Conservation (phyloP, 176 grass and related monocot species). For the Oryza longistaminata region DNA sequence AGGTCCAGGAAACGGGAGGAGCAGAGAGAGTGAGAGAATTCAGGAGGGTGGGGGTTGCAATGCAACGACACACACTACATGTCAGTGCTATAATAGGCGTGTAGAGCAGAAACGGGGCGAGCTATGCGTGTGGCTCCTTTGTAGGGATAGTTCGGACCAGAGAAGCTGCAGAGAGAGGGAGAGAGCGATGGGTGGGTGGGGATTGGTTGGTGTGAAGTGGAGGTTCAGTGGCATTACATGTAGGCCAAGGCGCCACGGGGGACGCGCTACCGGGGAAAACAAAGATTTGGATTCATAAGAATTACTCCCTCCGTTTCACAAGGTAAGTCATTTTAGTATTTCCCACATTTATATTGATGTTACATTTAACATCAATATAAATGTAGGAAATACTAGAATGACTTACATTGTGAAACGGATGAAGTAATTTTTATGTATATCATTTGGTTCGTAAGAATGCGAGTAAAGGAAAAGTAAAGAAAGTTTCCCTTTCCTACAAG, state of each 20-base stretch:
- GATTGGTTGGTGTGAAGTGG: slow-evolving; percentile 16
- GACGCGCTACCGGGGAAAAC: not conserved
- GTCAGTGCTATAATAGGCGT: slow-evolving; percentile 26
- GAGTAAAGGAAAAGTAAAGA: too few relatives aligned
- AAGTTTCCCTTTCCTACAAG: too few relatives aligned
- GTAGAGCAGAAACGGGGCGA: not conserved
- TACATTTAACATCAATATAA: too few relatives aligned
- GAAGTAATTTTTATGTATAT: too few relatives aligned
- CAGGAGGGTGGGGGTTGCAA: not conserved
- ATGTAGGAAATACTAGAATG: too few relatives aligned
- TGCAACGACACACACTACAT: not conserved
- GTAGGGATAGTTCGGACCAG: slow-evolving; percentile 36
- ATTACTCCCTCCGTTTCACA: too few relatives aligned
- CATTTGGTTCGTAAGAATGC: too few relatives aligned
- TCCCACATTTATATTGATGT: too few relatives aligned
- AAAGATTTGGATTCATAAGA: too few relatives aligned
- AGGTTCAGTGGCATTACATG: slow-evolving; percentile 28
- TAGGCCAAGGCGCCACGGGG: slow-evolving; percentile 15
- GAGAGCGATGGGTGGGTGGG: not conserved
- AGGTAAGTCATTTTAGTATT: too few relatives aligned
- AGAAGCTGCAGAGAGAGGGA: not conserved
- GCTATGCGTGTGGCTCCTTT: slow-evolving; percentile 45
- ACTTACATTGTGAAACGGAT: too few relatives aligned
- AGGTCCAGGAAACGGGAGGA: not conserved
- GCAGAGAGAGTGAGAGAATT: slow-evolving; percentile 30